Conservation (phyloP, 2,329 filamentous ascomycete genomes). For the Paecilomyces dactylethromorphus region DNA sequence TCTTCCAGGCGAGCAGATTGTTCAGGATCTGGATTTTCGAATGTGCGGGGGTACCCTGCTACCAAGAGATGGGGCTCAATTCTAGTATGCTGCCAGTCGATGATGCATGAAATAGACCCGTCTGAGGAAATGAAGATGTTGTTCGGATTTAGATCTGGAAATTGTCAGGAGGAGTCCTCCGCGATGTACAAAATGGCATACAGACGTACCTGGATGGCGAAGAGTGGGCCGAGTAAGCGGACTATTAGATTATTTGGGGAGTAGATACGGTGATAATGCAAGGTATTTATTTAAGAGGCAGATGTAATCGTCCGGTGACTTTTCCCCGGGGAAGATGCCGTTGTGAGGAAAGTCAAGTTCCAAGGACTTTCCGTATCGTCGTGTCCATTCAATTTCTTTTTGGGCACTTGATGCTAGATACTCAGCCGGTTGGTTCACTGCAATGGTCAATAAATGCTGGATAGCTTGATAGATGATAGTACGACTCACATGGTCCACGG, state of each 20-base stretch:
- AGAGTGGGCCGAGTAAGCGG: slow-evolving; percentile 3
- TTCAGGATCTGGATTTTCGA: slow-evolving; percentile 17
- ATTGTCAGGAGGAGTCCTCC: background rate
- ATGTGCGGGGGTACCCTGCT: slow-evolving; percentile 12
- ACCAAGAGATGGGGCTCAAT: slow-evolving; percentile 12
- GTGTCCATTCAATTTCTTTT: slow-evolving; percentile 7
- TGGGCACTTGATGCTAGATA: slow-evolving; percentile 4
- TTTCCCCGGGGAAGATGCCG: background rate
- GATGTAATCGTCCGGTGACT: slow-evolving; percentile 1
- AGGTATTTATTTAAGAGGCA: slow-evolving; percentile 4
- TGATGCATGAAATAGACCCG: slow-evolving; percentile 13
- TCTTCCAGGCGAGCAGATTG: slow-evolving; percentile 7
- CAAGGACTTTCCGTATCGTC: slow-evolving; percentile 1
- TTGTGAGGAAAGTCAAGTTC: slow-evolving; percentile 7
- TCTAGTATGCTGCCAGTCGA: slow-evolving; percentile 20
- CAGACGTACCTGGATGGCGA: slow-evolving; percentile 6
- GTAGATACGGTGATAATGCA: slow-evolving; percentile 3
- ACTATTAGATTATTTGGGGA: slow-evolving; percentile 3
- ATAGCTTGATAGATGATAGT: background rate
- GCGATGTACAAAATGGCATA: background rate
- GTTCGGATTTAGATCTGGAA: slow-evolving; percentile 15
- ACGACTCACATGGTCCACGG: slow-evolving; percentile 10
- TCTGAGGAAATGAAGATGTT: slow-evolving; percentile 16
- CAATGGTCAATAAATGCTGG: background rate
- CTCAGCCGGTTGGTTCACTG: slow-evolving; percentile 5